A percentile compares a stretch with the other conserved stretches of the same genome.
Evolutionary conservation across 768 basidiomycete genomes (phyloP).

Genomic region (Agaricus bisporus): DNA sequence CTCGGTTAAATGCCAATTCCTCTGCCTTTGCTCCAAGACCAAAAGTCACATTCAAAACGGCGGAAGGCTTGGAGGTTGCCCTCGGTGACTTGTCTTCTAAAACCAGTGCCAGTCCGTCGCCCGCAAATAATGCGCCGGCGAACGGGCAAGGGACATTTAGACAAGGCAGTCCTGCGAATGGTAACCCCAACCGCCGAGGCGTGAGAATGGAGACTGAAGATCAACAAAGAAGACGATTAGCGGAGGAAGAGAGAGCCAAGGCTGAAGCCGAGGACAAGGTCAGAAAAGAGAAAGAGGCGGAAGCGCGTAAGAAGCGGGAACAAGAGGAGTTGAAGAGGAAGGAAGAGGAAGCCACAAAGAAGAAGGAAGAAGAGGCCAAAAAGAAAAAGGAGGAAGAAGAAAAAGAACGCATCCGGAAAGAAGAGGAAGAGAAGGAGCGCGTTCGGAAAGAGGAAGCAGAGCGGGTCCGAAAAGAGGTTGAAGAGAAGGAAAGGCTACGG

Average conservation of each 20-base stretch:
- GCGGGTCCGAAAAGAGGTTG: conserved; percentile 37
- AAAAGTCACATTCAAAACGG: conserved; percentile 54
- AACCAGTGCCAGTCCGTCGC: conserved; percentile 27
- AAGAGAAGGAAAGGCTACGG: conserved; percentile 30
- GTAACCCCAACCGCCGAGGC: conserved; percentile 24
- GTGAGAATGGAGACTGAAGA: conserved; percentile 63
- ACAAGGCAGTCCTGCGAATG: conserved; percentile 32
- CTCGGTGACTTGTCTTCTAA: conserved; percentile 42
- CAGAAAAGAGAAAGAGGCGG: conserved; percentile 35
- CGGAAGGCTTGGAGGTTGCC: conserved; percentile 60
- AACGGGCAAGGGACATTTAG: conserved; percentile 25
- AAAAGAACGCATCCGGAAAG: conserved; percentile 40
- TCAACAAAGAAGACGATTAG: conserved; percentile 37
- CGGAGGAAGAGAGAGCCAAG: conserved; percentile 39
- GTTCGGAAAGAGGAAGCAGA: conserved; percentile 22
- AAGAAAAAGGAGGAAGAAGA: conserved; percentile 36
- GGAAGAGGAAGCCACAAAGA: conserved; percentile 24
- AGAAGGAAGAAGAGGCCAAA: conserved; percentile 43
- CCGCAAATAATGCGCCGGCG: conserved; percentile 30
- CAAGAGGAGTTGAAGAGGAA: conserved; percentile 30
- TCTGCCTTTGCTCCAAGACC: conserved; percentile 48
- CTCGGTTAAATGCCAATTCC: conserved; percentile 57
- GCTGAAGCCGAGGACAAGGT: conserved; percentile 34
- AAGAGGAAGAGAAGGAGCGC: conserved; percentile 33
- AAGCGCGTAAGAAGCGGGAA: conserved; percentile 3